A percentile compares a stretch with the other conserved stretches of the same genome.
These are phyloP conservation scores for Limnomonas spitsbergensis DNA, from an alignment of 139 green algal species.

Conservation along the genomic window DNA sequence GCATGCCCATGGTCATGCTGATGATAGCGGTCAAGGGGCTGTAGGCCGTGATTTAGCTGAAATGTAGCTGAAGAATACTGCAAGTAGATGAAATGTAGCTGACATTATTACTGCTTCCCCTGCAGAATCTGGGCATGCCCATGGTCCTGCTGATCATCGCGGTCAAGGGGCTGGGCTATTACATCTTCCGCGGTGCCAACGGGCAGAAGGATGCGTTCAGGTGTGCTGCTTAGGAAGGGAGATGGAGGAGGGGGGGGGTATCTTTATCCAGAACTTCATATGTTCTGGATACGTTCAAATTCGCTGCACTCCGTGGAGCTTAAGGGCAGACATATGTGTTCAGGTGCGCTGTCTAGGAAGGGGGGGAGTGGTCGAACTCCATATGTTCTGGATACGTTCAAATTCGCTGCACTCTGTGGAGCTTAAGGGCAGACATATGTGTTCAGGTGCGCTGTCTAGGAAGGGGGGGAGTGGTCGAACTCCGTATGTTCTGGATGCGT, in stretches of 20 bases:
- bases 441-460: background rate
- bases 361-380: background rate
- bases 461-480: background rate
- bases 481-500: background rate
- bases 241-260: no score
- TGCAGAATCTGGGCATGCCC: slow-evolving; percentile 5
- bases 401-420: slow-evolving; percentile 79
- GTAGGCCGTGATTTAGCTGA: no score
- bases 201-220: slow-evolving; percentile 81
- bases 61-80: no score
- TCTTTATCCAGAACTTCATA: background rate
- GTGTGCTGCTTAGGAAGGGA: background rate
- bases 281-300: background rate
- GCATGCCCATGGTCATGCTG: no score
- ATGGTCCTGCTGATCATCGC: slow-evolving; percentile 42
- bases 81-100: no score
- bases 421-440: slow-evolving; percentile 92
- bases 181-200: slow-evolving; percentile 92
- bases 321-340: slow-evolving; percentile 90
- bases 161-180: slow-evolving; percentile 82
- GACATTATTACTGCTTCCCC: background rate
- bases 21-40: no score
- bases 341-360: background rate
- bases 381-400: background rate
- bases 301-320: slow-evolving; percentile 85